Evolutionary conservation across 495 filamentous ascomycete genomes (phyloP).

Genomic region (Penicillium flavigenum): DNA sequence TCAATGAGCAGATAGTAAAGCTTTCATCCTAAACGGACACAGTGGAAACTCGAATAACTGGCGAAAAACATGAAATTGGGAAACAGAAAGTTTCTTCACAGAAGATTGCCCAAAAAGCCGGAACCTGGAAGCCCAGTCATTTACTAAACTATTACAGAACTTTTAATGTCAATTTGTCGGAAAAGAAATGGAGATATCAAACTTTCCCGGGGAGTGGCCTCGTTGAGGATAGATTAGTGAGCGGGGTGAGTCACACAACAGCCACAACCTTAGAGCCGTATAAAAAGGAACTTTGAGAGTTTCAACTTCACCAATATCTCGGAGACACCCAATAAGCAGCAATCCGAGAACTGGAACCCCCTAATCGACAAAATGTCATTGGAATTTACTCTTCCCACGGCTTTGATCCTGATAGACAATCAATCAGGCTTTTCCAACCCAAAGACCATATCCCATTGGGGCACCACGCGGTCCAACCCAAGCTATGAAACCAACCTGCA

Average conservation of each 20-base stretch:
- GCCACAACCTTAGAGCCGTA: not conserved
- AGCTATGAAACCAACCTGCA: constrained; percentile 45
- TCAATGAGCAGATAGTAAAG: too few species aligned
- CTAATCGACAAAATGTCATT: constrained; percentile 15
- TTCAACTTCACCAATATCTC: not conserved
- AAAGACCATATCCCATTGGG: constrained; percentile 34
- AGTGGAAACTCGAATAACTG: too few species aligned
- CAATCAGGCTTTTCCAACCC: constrained; percentile 52
- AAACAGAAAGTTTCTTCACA: too few species aligned
- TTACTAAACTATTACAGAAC: not conserved
- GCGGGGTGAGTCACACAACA: constrained; percentile 9
- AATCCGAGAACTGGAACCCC: not conserved
- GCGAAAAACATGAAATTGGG: too few species aligned
- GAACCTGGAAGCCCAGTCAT: not conserved
- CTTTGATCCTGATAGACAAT: constrained; percentile 59
- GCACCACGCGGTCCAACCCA: constrained; percentile 46
- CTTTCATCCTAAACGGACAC: too few species aligned
- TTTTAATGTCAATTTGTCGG: not conserved
- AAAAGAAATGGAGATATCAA: not conserved
- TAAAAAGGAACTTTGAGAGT: not conserved
- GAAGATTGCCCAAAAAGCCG: not conserved
- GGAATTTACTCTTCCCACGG: constrained; percentile 39
- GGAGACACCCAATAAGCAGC: not conserved
- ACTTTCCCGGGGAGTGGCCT: not conserved
- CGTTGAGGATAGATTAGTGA: constrained; percentile 6